Base-by-base conservation (phyloP, 176 grass and related monocot genomes). In the Cenchrus purpureus region DNA sequence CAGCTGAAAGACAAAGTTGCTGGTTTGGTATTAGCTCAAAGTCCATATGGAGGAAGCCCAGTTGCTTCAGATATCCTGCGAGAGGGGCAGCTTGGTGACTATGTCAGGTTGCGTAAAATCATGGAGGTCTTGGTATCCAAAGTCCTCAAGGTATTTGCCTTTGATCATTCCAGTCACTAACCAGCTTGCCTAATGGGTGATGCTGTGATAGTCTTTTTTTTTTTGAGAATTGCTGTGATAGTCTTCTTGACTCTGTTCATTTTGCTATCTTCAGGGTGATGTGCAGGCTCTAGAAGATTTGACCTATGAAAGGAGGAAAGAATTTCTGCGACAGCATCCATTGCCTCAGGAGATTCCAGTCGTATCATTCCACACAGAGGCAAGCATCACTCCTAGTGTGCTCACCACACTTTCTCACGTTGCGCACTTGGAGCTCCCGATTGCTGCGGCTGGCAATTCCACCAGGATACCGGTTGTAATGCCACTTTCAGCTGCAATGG, bases 291-390 rank as follows among this genome's bases (percentile, higher is more conserved):
- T 97, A 49, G 92, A 93, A 89, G 92, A 98, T 81, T 76, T 95
- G 75, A 98, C 91, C 15, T 90, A 98, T 15, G 84, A 93, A 46
- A 95, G 61, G 83, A 84, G 95, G 85, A 98, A 86, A 75, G 87
- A 98, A 43, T 95, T 98, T 37, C 66, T 98, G 50, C 62, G 19
- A 45, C 90, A 82, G 16, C 88, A 95, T 60, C 91, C 82, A 6
- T 77, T 98, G 61, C 91, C 92, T 10, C 65, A 4, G 16, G 95
- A 98, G 69, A 59, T 98, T 81, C 95, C 92, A 34, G 43, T 91
- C 12, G 92, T 97, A 62, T 94, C 92, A 62, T 94, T 97, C 86
- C 95, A 97, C 84, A 97, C 92, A 20, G 95, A 97, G 84, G 95
- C 91, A 19, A 92, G 90, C 77, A 95, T 97, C 78, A 93, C 82